phyloP scores from a whole-genome alignment of 1,139 yeast species.

The Sugiyamaella sp. region DNA sequence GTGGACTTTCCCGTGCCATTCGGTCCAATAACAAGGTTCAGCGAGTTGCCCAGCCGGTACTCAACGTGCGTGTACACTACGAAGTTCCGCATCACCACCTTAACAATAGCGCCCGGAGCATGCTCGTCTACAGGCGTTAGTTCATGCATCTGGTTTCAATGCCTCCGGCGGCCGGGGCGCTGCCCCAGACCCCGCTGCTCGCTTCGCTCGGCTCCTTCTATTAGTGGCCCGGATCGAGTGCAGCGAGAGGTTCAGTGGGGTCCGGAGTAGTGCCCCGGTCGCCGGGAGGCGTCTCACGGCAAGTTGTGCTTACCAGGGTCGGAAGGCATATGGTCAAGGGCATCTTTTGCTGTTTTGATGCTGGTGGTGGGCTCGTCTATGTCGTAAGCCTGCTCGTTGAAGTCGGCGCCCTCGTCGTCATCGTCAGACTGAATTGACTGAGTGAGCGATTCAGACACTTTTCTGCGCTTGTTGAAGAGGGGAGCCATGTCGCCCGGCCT shows the following conservation, averaged over 20 bases:
- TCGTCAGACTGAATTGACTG: neutral
- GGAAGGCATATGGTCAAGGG: no score
- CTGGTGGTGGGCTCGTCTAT: no score
- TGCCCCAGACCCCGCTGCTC: no score
- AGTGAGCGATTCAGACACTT: neutral
- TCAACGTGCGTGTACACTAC: constrained; percentile 82
- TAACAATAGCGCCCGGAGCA: constrained; percentile 67
- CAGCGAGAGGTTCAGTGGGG: no score
- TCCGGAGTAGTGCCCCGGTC: no score
- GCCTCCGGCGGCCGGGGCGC: no score
- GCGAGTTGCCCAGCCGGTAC: constrained; percentile 75
- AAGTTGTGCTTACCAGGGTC: no score
- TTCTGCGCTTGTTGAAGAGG: neutral
- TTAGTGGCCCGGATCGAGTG: no score
- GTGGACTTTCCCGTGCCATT: constrained; percentile 97
- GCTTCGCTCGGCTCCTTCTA: no score
- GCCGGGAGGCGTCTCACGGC: no score
- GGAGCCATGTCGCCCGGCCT: neutral
- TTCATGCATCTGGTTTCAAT: neutral
- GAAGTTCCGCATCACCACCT: constrained; percentile 69
- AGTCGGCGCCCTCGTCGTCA: neutral
- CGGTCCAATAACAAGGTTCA: constrained; percentile 95
- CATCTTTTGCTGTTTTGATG: no score
- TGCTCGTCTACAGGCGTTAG: constrained; percentile 26
- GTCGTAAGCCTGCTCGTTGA: no score